These are phyloP conservation scores for Allantophomopsis lycopodina DNA, from an alignment of 2,329 filamentous ascomycete species.

Conservation along the genomic window DNA sequence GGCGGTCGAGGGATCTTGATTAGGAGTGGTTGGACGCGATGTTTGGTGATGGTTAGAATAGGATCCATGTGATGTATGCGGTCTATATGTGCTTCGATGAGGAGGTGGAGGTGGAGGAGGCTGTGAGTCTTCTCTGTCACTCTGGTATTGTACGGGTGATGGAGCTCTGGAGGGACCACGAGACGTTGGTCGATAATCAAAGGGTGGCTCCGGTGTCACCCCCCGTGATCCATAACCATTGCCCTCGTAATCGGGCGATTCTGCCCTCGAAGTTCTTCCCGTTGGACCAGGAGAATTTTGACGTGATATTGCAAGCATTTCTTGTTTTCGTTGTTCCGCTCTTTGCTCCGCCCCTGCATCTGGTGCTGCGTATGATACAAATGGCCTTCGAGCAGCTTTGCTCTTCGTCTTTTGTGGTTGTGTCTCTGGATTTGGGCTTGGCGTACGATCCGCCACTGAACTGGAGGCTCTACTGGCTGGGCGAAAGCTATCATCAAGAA, in stretches of 20 bases:
- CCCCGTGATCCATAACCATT: slow-evolving; percentile 18
- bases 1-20: slow-evolving; percentile 45
- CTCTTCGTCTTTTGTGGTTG: slow-evolving; percentile 26
- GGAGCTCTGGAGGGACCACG: slow-evolving; percentile 19
- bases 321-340: slow-evolving; percentile 14
- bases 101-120: slow-evolving; percentile 76
- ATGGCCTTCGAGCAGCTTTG: slow-evolving; percentile 51
- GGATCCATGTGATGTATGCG: slow-evolving; percentile 16
- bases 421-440: slow-evolving; percentile 16
- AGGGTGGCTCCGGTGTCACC: slow-evolving; percentile 16
- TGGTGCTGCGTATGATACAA: slow-evolving; percentile 52
- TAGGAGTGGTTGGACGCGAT: slow-evolving; percentile 4
- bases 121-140: slow-evolving; percentile 20
- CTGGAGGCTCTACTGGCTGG: slow-evolving; percentile 53
- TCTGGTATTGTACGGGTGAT: slow-evolving; percentile 22
- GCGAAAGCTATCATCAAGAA: slow-evolving; percentile 74
- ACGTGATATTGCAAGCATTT: slow-evolving; percentile 11
- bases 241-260: slow-evolving; percentile 13
- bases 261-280: slow-evolving; percentile 9
- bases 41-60: slow-evolving; percentile 9
- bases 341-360: slow-evolving; percentile 48
- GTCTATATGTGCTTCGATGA: slow-evolving; percentile 48
- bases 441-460: slow-evolving; percentile 22
- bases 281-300: slow-evolving; percentile 13
- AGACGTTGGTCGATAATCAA: slow-evolving; percentile 24